Evolutionary conservation across 495 filamentous ascomycete genomes (phyloP).

Genomic region (Penicillium pulvis): DNA sequence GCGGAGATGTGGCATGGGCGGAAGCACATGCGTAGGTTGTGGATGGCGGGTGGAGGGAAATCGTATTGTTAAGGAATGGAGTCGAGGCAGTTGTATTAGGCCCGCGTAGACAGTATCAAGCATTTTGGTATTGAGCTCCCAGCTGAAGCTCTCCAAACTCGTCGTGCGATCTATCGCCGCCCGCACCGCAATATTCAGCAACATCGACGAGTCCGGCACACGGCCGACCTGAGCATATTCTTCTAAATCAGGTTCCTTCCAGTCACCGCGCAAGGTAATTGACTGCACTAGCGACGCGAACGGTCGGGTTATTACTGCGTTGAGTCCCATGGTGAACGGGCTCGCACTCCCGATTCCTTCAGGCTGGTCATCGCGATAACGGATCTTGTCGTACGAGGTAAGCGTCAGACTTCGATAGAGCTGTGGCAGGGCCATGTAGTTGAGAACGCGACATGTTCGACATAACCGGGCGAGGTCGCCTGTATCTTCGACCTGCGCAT

Average conservation of each 20-base stretch:
- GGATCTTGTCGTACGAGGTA: constrained; percentile 61
- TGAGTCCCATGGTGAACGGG: constrained; percentile 64
- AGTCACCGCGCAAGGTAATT: constrained; percentile 57
- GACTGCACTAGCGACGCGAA: constrained; percentile 54
- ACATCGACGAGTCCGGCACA: constrained; percentile 64
- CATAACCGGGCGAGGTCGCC: constrained; percentile 59
- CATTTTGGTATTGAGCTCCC: constrained; percentile 66
- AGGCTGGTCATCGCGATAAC: constrained; percentile 58
- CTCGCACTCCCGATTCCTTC: constrained; percentile 64
- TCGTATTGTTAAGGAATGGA: constrained; percentile 57
- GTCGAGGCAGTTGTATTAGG: constrained; percentile 46
- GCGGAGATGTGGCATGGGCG: constrained; percentile 57
- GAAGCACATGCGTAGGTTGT: constrained; percentile 58
- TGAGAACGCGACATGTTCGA: constrained; percentile 62
- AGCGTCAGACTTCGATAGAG: constrained; percentile 60
- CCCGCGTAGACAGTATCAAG: constrained; percentile 60
- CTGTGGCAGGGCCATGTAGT: constrained; percentile 65
- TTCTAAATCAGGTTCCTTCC: constrained; percentile 58
- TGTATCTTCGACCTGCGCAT: constrained; percentile 51
- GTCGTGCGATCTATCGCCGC: constrained; percentile 61
- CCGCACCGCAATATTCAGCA: constrained; percentile 61
- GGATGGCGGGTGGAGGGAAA: constrained; percentile 60
- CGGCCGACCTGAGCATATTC: constrained; percentile 58
- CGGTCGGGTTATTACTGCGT: constrained; percentile 58
- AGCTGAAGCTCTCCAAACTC: constrained; percentile 58